A percentile compares a stretch with the other conserved stretches of the same genome.
phyloP scores from a whole-genome alignment of 2,329 filamentous ascomycete genomes.

The Elsinoe necatrix region DNA sequence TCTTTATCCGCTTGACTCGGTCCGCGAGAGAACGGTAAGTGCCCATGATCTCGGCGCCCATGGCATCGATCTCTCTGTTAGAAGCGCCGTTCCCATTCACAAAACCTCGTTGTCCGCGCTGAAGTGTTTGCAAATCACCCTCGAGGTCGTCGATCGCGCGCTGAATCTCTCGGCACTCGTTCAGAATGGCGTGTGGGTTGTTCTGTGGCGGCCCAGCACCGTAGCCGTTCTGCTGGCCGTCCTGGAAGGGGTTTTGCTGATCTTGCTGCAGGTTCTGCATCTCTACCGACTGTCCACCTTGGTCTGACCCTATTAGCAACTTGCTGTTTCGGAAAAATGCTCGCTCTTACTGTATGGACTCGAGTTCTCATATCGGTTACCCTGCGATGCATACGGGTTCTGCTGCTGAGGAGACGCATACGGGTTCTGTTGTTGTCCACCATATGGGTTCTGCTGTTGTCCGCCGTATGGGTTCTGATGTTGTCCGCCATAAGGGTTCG shows the following conservation, averaged over 20 bases:
- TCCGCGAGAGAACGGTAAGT: conserved; percentile 71
- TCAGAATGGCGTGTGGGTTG: conserved; percentile 70
- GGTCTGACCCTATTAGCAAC: background rate
- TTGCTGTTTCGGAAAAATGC: background rate
- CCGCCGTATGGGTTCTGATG: conserved; percentile 46
- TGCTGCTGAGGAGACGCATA: conserved; percentile 19
- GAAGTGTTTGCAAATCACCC: conserved; percentile 61
- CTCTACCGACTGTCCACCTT: conserved; percentile 38
- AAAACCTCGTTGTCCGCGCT: conserved; percentile 62
- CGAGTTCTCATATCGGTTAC: conserved; percentile 21
- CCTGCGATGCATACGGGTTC: conserved; percentile 19
- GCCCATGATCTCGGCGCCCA: conserved; percentile 73
- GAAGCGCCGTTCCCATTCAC: conserved; percentile 58
- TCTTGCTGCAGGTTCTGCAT: conserved; percentile 52
- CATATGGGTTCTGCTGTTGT: conserved; percentile 28
- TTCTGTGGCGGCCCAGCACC: conserved; percentile 25
- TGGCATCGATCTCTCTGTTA: conserved; percentile 57
- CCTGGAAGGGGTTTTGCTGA: conserved; percentile 33
- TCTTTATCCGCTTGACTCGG: conserved; percentile 75
- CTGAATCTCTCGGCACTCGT: conserved; percentile 76
- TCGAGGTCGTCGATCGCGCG: conserved; percentile 67
- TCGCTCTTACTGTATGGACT: conserved; percentile 26
- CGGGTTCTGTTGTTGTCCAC: conserved; percentile 28
- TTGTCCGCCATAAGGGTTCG: conserved; percentile 43
- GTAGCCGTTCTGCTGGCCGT: conserved; percentile 22